Base-by-base conservation (phyloP, 1,139 yeast species). In the Zygosaccharomyces pseudobailii region DNA sequence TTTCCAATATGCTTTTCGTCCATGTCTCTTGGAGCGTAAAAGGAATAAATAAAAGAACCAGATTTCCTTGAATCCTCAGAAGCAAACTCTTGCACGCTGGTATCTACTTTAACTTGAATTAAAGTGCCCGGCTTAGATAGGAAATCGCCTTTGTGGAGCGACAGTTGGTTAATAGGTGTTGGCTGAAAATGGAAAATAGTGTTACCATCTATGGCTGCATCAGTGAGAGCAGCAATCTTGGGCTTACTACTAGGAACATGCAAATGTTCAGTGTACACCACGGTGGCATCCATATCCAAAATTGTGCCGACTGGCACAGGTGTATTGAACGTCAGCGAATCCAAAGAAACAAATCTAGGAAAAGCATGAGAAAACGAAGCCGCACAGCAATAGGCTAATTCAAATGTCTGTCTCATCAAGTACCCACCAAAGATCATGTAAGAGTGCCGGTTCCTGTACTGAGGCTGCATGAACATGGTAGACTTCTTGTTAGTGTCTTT, bases 271-370 rank as follows among this genome's bases (percentile, higher is more conserved):
- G 96, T 88, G 67, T 89, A 88, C 24, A 87, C 87, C 9, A 89
- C 87, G 7, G 84, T 74, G 0, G 97, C 92, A 46, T 80, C 76
- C 80, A 88, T 80, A 49, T 84, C 83, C 47, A 89, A 71, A 17
- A 89, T 95, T 3, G 92, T 82, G 2, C 97, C 97, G 21, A 89
- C 97, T 1, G 97, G 97, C 5, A 89, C 97, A 1, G 97, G 97
- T 23, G 89, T 86, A 59, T 86, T 82, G 73, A 89, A 89, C 21
- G 95, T 86, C 41, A 96, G 88, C 22, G 95, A 84, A 65, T 89
- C 97, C 58, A 89, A 75, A 3, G 96, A 86, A 6, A 88, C 88
- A 58, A 89, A 89, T 61, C 96, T 75, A 34, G 97, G 96, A 44
- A 84, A 81, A 9, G 90, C 82, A 53, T 81, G 81, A 1, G 95